A percentile compares a stretch with the other conserved stretches of the same genome.
Conservation (phyloP, 495 filamentous ascomycete genomes). For the Umbilicaria muhlenbergii region DNA sequence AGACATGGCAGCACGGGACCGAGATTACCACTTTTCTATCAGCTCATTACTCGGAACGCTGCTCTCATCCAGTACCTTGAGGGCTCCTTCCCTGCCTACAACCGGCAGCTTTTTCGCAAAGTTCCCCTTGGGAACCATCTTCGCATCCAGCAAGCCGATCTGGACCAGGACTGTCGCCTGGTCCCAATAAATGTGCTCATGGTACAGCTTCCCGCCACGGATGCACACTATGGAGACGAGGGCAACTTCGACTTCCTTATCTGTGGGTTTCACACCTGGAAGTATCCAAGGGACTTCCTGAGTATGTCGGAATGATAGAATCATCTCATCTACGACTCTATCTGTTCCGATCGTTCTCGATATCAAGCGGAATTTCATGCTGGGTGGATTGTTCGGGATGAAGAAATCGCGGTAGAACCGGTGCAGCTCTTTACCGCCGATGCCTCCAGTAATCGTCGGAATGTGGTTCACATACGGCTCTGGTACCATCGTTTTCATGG, state of each 20-base stretch:
- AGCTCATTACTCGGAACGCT: constrained; percentile 46
- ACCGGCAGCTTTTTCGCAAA: constrained; percentile 53
- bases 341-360: constrained; percentile 51
- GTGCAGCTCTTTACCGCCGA: constrained; percentile 50
- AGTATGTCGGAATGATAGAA: constrained; percentile 52
- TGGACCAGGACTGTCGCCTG: constrained; percentile 69
- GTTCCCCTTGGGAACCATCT: constrained; percentile 30
- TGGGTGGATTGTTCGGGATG: constrained; percentile 51
- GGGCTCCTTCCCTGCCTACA: constrained; percentile 48
- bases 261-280: constrained; percentile 59
- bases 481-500: constrained; percentile 36
- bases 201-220: constrained; percentile 55
- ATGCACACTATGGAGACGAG: constrained; percentile 63
- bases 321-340: constrained; percentile 45
- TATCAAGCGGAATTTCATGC: constrained; percentile 51
- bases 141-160: constrained; percentile 56
- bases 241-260: constrained; percentile 49
- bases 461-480: constrained; percentile 39
- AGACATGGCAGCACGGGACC: background rate
- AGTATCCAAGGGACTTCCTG: constrained; percentile 64
- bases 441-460: constrained; percentile 51
- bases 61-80: constrained; percentile 48
- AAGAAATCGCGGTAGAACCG: constrained; percentile 65
- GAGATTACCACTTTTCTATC: constrained; percentile 35
- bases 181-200: constrained; percentile 83